These are phyloP conservation scores for Amphirosellinia nigrospora DNA, from an alignment of 495 filamentous ascomycete species.

Conservation along the genomic window DNA sequence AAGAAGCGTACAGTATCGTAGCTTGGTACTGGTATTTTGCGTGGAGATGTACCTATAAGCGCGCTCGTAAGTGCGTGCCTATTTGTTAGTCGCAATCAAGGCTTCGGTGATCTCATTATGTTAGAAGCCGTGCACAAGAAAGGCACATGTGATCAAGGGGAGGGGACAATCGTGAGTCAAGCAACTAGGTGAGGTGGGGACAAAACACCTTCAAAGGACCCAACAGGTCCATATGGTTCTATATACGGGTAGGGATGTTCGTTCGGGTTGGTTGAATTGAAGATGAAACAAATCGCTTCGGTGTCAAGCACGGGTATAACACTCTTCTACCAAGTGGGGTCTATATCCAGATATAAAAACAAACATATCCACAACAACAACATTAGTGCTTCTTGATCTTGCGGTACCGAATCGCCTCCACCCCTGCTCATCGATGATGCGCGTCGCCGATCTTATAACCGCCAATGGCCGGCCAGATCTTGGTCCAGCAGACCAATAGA, in stretches of 20 bases:
- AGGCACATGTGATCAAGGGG: neutral
- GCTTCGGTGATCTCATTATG: neutral
- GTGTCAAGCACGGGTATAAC: neutral
- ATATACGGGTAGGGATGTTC: neutral
- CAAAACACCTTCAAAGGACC: neutral
- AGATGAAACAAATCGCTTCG: neutral
- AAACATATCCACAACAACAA: slow-evolving; percentile 2
- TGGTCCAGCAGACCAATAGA: slow-evolving; percentile 59
- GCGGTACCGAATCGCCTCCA: slow-evolving; percentile 51
- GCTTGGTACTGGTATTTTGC: too few species aligned
- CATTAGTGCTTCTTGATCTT: slow-evolving; percentile 41
- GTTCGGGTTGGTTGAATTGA: neutral
- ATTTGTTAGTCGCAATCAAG: neutral
- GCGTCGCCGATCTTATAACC: slow-evolving; percentile 54
- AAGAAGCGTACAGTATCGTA: neutral
- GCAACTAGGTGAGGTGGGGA: neutral
- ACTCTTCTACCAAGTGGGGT: slow-evolving; percentile 1
- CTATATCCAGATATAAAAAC: neutral
- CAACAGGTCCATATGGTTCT: neutral
- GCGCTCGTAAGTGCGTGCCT: neutral
- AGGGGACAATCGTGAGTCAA: neutral
- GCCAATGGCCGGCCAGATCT: slow-evolving; percentile 50
- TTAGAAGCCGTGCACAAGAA: neutral
- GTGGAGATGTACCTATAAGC: too few species aligned
- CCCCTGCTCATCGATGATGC: slow-evolving; percentile 48